These are phyloP conservation scores for Elsinoe arachidis DNA, from an alignment of 2,329 filamentous ascomycete species.

Conservation along the genomic window DNA sequence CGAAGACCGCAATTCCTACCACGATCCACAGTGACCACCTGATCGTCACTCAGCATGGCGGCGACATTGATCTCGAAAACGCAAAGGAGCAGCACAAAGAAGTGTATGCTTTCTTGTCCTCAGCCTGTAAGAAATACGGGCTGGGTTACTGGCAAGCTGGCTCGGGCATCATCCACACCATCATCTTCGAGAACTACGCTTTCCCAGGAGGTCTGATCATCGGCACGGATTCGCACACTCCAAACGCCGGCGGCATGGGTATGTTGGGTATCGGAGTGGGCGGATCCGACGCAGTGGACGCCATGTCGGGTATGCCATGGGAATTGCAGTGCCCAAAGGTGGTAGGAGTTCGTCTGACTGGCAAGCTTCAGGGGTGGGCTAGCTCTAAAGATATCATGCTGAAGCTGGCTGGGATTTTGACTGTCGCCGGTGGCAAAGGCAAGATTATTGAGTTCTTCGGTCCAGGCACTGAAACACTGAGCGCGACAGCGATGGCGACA, in stretches of 20 bases:
- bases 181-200: slow-evolving; percentile 95
- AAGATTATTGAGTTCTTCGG: slow-evolving; percentile 73
- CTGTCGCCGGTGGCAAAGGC: slow-evolving; percentile 95
- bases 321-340: slow-evolving; percentile 92
- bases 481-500: slow-evolving; percentile 80
- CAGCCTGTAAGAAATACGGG: slow-evolving; percentile 96
- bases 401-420: slow-evolving; percentile 92
- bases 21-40: no score
- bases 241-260: slow-evolving; percentile 85
- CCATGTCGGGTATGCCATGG: slow-evolving; percentile 92
- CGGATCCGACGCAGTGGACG: slow-evolving; percentile 94
- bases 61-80: no score
- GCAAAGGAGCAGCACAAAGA: slow-evolving; percentile 58
- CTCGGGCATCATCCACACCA: slow-evolving; percentile 99
- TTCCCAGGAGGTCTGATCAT: slow-evolving; percentile 98
- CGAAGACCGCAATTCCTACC: no score
- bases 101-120: slow-evolving; percentile 94
- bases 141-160: slow-evolving; percentile 99
- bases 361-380: slow-evolving; percentile 80
- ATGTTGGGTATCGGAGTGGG: slow-evolving; percentile 95
- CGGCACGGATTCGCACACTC: slow-evolving; percentile 95
- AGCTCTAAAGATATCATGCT: slow-evolving; percentile 97
- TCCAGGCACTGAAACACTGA: slow-evolving; percentile 65
- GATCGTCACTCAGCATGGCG: no score
- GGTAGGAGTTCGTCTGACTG: slow-evolving; percentile 74